phyloP scores from a whole-genome alignment of 2,329 filamentous ascomycete species.

The Zymoseptoria pseudotritici region DNA sequence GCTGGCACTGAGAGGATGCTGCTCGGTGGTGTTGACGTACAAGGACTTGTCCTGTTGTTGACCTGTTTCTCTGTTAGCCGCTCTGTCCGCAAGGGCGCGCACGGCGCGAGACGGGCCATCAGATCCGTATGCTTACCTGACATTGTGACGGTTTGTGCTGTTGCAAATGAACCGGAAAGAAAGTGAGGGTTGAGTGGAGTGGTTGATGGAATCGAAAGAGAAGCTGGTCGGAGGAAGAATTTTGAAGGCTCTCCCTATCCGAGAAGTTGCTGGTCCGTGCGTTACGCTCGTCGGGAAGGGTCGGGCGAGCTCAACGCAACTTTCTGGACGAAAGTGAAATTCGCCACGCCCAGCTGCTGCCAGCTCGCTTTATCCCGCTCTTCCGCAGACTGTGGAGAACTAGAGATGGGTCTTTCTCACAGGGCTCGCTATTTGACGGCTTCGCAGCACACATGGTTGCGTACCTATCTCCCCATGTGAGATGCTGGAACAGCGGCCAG shows the following conservation, averaged over 20 bases:
- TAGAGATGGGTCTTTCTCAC: not conserved
- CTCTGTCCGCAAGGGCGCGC: not conserved
- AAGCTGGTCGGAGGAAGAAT: not conserved
- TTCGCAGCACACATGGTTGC: not conserved
- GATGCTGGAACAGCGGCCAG: too few relatives aligned
- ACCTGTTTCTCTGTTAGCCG: not conserved
- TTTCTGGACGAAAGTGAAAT: not conserved
- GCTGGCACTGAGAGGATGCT: not conserved
- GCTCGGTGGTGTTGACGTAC: not conserved
- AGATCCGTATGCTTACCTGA: not conserved
- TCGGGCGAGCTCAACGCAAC: not conserved
- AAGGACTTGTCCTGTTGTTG: not conserved
- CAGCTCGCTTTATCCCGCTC: not conserved
- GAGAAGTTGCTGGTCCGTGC: not conserved
- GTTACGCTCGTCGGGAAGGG: not conserved
- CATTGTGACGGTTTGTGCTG: not conserved
- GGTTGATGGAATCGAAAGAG: not conserved
- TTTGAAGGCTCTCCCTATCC: not conserved
- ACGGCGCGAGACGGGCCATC: not conserved
- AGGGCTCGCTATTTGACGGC: not conserved
- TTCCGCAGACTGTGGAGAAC: not conserved
- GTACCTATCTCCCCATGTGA: too few relatives aligned
- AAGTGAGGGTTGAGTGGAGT: not conserved
- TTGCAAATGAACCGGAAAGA: not conserved
- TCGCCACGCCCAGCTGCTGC: not conserved